Percentiles rank a stretch among this genome's conserved stretches.
These are phyloP conservation scores for Chytridium lagenaria DNA, from an alignment of 371 early-diverging fungal genomes.

Conservation along the genomic window DNA sequence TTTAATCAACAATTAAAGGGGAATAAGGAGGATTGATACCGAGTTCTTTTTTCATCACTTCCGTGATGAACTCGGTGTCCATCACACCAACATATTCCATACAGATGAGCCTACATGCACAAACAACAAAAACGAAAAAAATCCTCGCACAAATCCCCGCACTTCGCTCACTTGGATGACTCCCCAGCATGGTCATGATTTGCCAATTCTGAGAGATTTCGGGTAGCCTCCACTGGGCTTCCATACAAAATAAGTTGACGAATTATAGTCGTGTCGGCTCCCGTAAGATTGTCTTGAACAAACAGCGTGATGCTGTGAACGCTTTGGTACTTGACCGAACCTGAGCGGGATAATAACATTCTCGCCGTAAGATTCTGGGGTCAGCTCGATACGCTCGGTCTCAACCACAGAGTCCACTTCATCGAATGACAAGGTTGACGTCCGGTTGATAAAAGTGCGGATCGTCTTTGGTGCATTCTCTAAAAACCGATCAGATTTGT, in stretches of 20 bases:
- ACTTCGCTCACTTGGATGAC: neutral
- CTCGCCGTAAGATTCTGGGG: slow-evolving; percentile 67
- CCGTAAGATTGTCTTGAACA: slow-evolving; percentile 75
- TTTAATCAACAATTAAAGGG: no score
- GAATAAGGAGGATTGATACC: no score
- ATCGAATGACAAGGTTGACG: slow-evolving; percentile 80
- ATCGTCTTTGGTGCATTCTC: slow-evolving; percentile 87
- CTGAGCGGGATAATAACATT: slow-evolving; percentile 63
- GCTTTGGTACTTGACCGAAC: slow-evolving; percentile 93
- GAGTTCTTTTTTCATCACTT: no score
- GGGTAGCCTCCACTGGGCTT: slow-evolving; percentile 64
- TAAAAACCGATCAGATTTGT: slow-evolving; percentile 28
- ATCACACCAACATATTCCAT: neutral
- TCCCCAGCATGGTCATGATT: slow-evolving; percentile 28
- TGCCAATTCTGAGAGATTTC: slow-evolving; percentile 41
- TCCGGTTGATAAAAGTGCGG: slow-evolving; percentile 82
- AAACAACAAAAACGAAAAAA: neutral
- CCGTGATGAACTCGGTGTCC: neutral
- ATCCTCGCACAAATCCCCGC: neutral
- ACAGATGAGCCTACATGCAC: neutral
- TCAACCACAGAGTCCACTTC: slow-evolving; percentile 76
- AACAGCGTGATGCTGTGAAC: slow-evolving; percentile 60
- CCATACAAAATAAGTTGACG: slow-evolving; percentile 82
- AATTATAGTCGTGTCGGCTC: slow-evolving; percentile 81
- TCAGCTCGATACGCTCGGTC: slow-evolving; percentile 77